Base-by-base conservation (phyloP, 1,284 basidiomycete genomes). In the Pterula multifida region DNA sequence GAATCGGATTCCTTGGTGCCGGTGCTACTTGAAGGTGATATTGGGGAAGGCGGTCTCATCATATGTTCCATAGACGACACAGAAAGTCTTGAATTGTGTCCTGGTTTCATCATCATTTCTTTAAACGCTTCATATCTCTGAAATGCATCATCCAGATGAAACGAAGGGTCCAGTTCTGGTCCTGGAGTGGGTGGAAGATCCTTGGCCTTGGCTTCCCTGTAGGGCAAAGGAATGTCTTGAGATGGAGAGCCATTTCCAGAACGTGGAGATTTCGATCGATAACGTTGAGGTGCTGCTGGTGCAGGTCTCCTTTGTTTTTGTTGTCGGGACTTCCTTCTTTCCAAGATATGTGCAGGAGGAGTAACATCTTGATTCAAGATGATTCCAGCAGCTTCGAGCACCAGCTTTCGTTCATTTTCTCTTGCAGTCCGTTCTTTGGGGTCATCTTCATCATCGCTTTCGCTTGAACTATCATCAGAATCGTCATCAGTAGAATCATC, bases 371-470 rank as follows among this genome's bases (percentile, higher is more conserved):
- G 66, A 50, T 81, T 81, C 48, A 95, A 74, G 51, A 92, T 79
- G 32, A 96, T 68, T 0, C 94, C 94, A 0, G 91, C 91, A 0
- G 90, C 89, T 60, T 91, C 82, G 13, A 97, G 69, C 6, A 95
- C 88, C 22, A 85, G 75, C 56, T 82, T 77, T 25, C 90, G 72
- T 62, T 94, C 91, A 17, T 75, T 69, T 52, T 84, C 90, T 42
- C 89, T 76, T 25, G 80, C 76, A 55, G 75, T 72, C 15, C 74
- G 72, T 51, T 85, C 81, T 45, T 65, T 70, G 42, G 64, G 68
- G n/a, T 64, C 67, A 52, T 70, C 73, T 9, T 74, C 72, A 45
- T 74, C 72, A 46, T 78, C 73, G 47, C 72, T 75, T 42, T 77
- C 71, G 39, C 76, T 72, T 51, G 76, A 71, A 1, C 78, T 81